phyloP scores from a whole-genome alignment of 495 filamentous ascomycete genomes.

The Podospora appendiculata region DNA sequence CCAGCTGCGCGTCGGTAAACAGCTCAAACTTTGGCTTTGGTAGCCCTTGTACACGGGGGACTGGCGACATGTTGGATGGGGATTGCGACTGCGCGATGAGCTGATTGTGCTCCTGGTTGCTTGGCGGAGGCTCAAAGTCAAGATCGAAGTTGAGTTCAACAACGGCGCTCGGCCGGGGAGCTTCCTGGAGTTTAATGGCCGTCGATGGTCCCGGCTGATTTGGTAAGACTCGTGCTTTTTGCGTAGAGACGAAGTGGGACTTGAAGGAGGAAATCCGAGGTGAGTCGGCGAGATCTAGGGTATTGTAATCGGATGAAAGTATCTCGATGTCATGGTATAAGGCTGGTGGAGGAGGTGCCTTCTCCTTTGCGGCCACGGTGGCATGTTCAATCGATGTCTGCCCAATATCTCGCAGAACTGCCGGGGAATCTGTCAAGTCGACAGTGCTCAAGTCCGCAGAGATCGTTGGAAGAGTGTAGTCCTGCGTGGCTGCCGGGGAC shows the following conservation, averaged over 20 bases:
- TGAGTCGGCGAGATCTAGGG: not conserved
- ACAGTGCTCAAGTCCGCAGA: no score
- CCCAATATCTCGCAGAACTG: no score
- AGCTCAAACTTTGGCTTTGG: slow-evolving; percentile 51
- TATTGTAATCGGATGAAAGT: slow-evolving; percentile 7
- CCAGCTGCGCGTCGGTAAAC: slow-evolving; percentile 56
- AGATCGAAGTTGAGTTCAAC: not conserved
- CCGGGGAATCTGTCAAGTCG: no score
- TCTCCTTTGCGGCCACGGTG: not conserved
- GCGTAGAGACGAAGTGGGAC: slow-evolving; percentile 7
- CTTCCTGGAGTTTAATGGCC: not conserved
- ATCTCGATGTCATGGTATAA: slow-evolving; percentile 4
- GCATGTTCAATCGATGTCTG: no score
- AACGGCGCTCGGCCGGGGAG: not conserved
- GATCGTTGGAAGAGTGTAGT: not conserved
- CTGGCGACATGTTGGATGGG: slow-evolving; percentile 6
- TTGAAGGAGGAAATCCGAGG: not conserved
- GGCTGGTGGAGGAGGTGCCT: not conserved
- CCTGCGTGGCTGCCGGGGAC: slow-evolving; percentile 21
- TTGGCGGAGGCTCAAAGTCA: slow-evolving; percentile 24
- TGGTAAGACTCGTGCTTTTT: not conserved
- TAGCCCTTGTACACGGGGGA: slow-evolving; percentile 4
- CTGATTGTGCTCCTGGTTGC: slow-evolving; percentile 22
- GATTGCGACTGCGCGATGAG: slow-evolving; percentile 12
- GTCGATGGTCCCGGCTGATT: not conserved